These are phyloP conservation scores for Agastache rugosa DNA, from an alignment of 257 asterid genomes.

Conservation along the genomic window DNA sequence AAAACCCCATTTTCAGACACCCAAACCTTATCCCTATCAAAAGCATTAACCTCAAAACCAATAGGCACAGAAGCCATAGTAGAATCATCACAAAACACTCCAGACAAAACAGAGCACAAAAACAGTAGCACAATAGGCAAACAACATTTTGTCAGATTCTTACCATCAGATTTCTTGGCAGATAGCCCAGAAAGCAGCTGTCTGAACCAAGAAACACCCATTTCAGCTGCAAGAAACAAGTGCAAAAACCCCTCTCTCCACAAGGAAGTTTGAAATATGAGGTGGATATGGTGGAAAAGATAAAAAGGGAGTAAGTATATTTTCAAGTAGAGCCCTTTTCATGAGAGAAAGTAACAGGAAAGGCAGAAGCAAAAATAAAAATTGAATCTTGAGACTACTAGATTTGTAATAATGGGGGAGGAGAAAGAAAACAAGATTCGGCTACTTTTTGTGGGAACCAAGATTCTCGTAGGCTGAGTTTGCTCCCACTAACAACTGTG, in stretches of 20 bases:
- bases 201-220: slow-evolving; percentile 52
- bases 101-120: slow-evolving; percentile 39
- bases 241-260: slow-evolving; percentile 21
- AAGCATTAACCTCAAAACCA: slow-evolving; percentile 65
- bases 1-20: slow-evolving; percentile 71
- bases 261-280: slow-evolving; percentile 39
- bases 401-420: slow-evolving; percentile 43
- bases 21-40: slow-evolving; percentile 50
- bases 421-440: slow-evolving; percentile 57
- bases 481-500: slow-evolving; percentile 44
- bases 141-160: slow-evolving; percentile 37
- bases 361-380: slow-evolving; percentile 27
- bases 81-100: slow-evolving; percentile 49
- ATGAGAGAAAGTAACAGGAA: slow-evolving; percentile 39
- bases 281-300: slow-evolving; percentile 44
- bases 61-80: slow-evolving; percentile 55
- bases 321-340: slow-evolving; percentile 40
- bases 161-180: slow-evolving; percentile 43
- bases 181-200: slow-evolving; percentile 38
- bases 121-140: slow-evolving; percentile 37
- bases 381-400: slow-evolving; percentile 49
- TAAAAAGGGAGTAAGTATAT: slow-evolving; percentile 31
- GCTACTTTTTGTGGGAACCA: slow-evolving; percentile 51
- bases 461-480: slow-evolving; percentile 58
- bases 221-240: slow-evolving; percentile 48